Base-by-base conservation (phyloP, 2,329 filamentous ascomycete species). In the Trichoderma sp. region DNA sequence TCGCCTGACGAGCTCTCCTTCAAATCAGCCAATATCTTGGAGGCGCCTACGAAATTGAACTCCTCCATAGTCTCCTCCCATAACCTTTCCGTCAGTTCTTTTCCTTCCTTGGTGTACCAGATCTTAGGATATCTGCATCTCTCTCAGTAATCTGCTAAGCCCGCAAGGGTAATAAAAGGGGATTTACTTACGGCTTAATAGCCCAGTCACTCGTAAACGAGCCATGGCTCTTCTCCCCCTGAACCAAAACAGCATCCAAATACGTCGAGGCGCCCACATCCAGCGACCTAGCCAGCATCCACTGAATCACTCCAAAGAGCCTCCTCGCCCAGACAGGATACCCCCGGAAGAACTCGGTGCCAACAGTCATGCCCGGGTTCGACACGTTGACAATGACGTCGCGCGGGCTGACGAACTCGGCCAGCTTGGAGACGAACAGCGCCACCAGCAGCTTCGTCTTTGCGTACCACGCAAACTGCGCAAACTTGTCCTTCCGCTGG, bases 301-400 rank as follows among this genome's bases (percentile, higher is more conserved):
- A 43, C 15, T 61, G 47, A 3, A 9, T 9, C 2, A 44, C 3
- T 0, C 30, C 30, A 19, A 61, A 0, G 7, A 59, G 7, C 12
- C 21, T 48, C 24, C 21, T 34, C 26, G 30, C 1, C 10, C 47
- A 26, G 44, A 43, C 26, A 24, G 56, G 14, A 24, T 24, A 48
- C 12, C 26, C 56, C 24, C 56, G 56, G 7, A 59, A 59, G 56
- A 59, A 48, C 6, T 59, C 56, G 12, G 74, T 76, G 9, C 71
- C 72, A 21, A 71, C 72, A 0, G 68, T 71, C 9, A 74, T 68
- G 3, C 71, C 76, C 0, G 77, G 77, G 3, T 78, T 74, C n/a
- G 74, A 72, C 55, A 76, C 68, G 50, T 78, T 79, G 56, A 79
- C 68, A 21, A 77, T 67, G 1, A 78, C 73, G n/a, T 78, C 72